Percentiles rank a stretch among this genome's conserved stretches.
phyloP scores from a whole-genome alignment of 352 stramenopile species.

The Saprolegnia parasitica region DNA sequence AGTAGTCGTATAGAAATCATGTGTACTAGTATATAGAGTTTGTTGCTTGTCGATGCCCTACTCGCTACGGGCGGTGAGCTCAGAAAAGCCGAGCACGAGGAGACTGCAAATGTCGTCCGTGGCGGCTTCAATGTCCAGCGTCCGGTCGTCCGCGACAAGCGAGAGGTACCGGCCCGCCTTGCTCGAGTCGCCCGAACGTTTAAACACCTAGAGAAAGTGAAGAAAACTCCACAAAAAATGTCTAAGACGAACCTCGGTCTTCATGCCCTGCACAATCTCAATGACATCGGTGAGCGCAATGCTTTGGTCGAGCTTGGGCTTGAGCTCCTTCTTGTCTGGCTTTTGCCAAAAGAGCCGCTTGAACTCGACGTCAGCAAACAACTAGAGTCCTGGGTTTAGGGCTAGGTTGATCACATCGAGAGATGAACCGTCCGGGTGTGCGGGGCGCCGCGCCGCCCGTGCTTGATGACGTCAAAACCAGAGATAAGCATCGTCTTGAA shows the following conservation, averaged over 20 bases:
- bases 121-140: slow-evolving; percentile 59
- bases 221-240: neutral
- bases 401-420: neutral
- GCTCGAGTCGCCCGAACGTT: slow-evolving; percentile 57
- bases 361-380: slow-evolving; percentile 70
- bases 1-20: slow-evolving; percentile 9
- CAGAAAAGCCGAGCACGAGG: slow-evolving; percentile 44
- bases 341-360: slow-evolving; percentile 83
- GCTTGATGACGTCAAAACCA: slow-evolving; percentile 70
- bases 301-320: slow-evolving; percentile 67
- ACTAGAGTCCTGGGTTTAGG: neutral
- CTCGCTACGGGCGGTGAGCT: neutral
- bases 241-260: slow-evolving; percentile 37
- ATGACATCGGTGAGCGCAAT: slow-evolving; percentile 59
- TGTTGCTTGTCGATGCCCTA: neutral
- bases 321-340: slow-evolving; percentile 47
- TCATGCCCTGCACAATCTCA: slow-evolving; percentile 70
- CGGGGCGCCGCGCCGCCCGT: slow-evolving; percentile 57
- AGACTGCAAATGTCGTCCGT: slow-evolving; percentile 55
- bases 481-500: slow-evolving; percentile 65
- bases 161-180: slow-evolving; percentile 73
- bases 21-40: neutral
- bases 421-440: slow-evolving; percentile 42
- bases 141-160: slow-evolving; percentile 61
- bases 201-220: slow-evolving; percentile 40